Base-by-base conservation (phyloP, 106 monocot species). In the Cymbidium sinense region DNA sequence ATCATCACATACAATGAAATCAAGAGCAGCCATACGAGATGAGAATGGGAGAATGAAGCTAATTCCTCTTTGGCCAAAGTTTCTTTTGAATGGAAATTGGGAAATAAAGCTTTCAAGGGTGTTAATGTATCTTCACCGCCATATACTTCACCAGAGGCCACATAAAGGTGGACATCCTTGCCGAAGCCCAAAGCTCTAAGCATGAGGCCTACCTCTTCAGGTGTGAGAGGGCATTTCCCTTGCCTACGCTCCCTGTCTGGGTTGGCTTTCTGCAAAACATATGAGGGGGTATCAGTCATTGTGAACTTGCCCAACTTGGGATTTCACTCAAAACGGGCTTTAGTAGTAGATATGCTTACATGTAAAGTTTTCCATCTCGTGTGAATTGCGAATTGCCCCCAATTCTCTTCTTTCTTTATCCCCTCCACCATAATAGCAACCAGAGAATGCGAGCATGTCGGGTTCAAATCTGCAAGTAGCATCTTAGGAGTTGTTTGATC, bases 381-480 rank as follows among this genome's bases (percentile, higher is more conserved):
- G n/a, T n/a, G n/a, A n/a, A n/a, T n/a, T n/a, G n/a, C n/a, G n/a
- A n/a, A n/a, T n/a, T n/a, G n/a, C 81, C 61, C 87, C 90, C 44
- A 93, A 62, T 76, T 90, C 90, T 65, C n/a, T 90, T 78, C 75
- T 86, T 85, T 93, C 93, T 71, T 87, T 88, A 21, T 90, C 93
- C 51, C 93, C 93, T 30, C 93, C 93, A 17, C 90, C 93, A 85
- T 93, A 93, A 83, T 93, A 86, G 79, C 93, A 93, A 19, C 93
- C 93, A 82, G 93, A 93, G 81, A 93, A 93, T 1, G 93, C 93
- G 74, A 93, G 93, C 93, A 93, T 93, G 52, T 93, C 93, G 19
- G 93, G 86, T 70, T 93, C 93, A 85, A 88, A 93, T 83, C 93
- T 93, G 88, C 29, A 36, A 79, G 67, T 44, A 64, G 29, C 27